These are phyloP conservation scores for Coriaria nepalensis DNA, from an alignment of 306 rosid species.

Conservation along the genomic window DNA sequence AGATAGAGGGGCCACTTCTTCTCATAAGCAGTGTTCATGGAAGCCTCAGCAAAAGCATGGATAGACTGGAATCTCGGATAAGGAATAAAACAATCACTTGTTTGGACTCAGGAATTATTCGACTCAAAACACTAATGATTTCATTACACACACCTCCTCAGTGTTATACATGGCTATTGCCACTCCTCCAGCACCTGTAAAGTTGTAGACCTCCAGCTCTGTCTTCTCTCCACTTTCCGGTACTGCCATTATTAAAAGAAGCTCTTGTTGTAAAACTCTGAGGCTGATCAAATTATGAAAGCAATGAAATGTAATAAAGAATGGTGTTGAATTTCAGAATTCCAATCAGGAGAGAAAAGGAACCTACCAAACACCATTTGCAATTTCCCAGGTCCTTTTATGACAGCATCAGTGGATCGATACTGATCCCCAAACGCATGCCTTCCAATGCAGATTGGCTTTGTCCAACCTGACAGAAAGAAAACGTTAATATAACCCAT, in stretches of 20 bases:
- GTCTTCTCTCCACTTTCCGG: slow-evolving; percentile 73
- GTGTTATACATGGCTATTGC: slow-evolving; percentile 88
- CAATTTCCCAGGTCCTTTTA: slow-evolving; percentile 82
- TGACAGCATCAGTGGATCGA: slow-evolving; percentile 80
- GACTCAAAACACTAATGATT: slow-evolving; percentile 13
- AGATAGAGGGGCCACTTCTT: slow-evolving; percentile 98
- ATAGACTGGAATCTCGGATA: slow-evolving; percentile 49
- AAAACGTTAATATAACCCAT: slow-evolving; percentile 9
- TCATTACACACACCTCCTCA: slow-evolving; percentile 63
- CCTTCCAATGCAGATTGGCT: slow-evolving; percentile 91
- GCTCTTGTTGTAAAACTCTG: slow-evolving; percentile 5
- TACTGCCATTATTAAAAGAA: slow-evolving; percentile 30
- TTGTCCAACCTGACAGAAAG: slow-evolving; percentile 65
- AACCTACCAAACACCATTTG: slow-evolving; percentile 73
- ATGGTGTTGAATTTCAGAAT: background rate
- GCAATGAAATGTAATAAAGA: background rate
- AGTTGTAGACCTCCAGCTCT: slow-evolving; percentile 72
- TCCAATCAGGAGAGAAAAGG: slow-evolving; percentile 10
- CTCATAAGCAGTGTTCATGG: slow-evolving; percentile 74
- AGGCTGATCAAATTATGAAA: slow-evolving; percentile 4
- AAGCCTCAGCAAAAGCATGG: slow-evolving; percentile 80
- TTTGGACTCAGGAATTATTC: slow-evolving; percentile 11
- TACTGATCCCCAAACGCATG: slow-evolving; percentile 99
- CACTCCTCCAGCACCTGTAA: slow-evolving; percentile 89
- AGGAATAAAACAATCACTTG: slow-evolving; percentile 13